These are phyloP conservation scores for Cryphonectria radicalis DNA, from an alignment of 2,329 filamentous ascomycete species.

Conservation along the genomic window DNA sequence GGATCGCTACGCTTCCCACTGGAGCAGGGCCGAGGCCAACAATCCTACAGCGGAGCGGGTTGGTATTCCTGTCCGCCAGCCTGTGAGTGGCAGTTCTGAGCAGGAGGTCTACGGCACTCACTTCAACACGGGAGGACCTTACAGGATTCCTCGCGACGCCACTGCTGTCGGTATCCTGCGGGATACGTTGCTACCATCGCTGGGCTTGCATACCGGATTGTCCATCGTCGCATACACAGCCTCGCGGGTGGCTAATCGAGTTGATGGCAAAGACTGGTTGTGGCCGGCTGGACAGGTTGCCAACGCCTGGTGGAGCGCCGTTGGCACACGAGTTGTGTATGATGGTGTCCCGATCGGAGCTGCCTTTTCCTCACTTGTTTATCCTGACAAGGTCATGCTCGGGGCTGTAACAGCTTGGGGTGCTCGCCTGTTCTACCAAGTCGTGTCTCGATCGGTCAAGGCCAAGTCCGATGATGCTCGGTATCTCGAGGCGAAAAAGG, in stretches of 20 bases:
- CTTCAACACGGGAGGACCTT: slow-evolving; percentile 23
- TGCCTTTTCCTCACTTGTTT: slow-evolving; percentile 53
- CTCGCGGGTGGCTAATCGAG: slow-evolving; percentile 55
- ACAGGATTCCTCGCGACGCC: slow-evolving; percentile 22
- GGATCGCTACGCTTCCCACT: slow-evolving; percentile 31
- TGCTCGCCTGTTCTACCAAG: slow-evolving; percentile 57
- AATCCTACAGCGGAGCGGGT: slow-evolving; percentile 23
- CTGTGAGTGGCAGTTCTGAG: slow-evolving; percentile 15
- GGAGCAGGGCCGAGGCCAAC: slow-evolving; percentile 26
- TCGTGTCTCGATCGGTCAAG: slow-evolving; percentile 51
- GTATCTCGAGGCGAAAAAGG: slow-evolving; percentile 56
- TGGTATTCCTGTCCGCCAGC: slow-evolving; percentile 25
- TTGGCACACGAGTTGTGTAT: slow-evolving; percentile 54
- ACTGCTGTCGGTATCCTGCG: slow-evolving; percentile 53
- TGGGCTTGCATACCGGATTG: slow-evolving; percentile 57
- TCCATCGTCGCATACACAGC: slow-evolving; percentile 55
- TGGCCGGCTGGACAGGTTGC: slow-evolving; percentile 59
- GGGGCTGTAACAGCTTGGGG: slow-evolving; percentile 63
- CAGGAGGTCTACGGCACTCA: slow-evolving; percentile 28
- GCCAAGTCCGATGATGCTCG: slow-evolving; percentile 60
- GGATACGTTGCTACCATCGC: slow-evolving; percentile 57
- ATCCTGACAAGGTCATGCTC: slow-evolving; percentile 60
- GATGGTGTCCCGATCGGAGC: slow-evolving; percentile 49
- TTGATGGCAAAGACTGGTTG: slow-evolving; percentile 64
- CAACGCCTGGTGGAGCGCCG: slow-evolving; percentile 64